A percentile compares a stretch with the other conserved stretches of the same genome.
phyloP scores from a whole-genome alignment of 78 protist species.

The Ministeria vibrans region DNA sequence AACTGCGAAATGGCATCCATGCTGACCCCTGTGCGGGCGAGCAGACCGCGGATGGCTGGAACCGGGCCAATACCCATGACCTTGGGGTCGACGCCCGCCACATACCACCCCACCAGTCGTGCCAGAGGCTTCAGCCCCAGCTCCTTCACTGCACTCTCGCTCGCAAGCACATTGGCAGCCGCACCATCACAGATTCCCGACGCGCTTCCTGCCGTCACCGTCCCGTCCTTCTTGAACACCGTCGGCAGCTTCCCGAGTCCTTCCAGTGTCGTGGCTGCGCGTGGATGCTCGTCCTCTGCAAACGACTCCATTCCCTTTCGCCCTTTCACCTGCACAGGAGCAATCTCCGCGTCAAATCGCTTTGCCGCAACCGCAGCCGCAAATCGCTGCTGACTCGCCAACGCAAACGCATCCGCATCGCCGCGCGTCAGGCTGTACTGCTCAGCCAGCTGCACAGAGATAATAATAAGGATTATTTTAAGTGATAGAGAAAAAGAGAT shows the following conservation, averaged over 20 bases:
- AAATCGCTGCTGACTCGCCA: slow-evolving; percentile 28
- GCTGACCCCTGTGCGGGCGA: slow-evolving; percentile 18
- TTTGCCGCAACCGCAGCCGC: slow-evolving; percentile 19
- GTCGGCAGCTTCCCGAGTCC: slow-evolving; percentile 33
- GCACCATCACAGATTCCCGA: slow-evolving; percentile 75
- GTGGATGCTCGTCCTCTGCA: slow-evolving; percentile 58
- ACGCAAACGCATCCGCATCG: slow-evolving; percentile 50
- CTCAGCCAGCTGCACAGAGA: slow-evolving; percentile 18
- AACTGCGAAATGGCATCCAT: slow-evolving; percentile 39
- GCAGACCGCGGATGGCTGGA: slow-evolving; percentile 24
- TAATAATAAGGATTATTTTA: no score
- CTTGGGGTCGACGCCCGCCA: slow-evolving; percentile 51
- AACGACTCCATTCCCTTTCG: slow-evolving; percentile 12
- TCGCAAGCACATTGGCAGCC: slow-evolving; percentile 46
- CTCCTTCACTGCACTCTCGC: slow-evolving; percentile 37
- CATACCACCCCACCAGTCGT: slow-evolving; percentile 22
- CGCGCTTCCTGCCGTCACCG: slow-evolving; percentile 63
- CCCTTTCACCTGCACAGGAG: slow-evolving; percentile 34
- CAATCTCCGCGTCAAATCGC: slow-evolving; percentile 42
- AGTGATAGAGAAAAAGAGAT: not conserved
- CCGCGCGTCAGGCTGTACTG: slow-evolving; percentile 40
- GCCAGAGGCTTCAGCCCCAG: slow-evolving; percentile 54
- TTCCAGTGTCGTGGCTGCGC: slow-evolving; percentile 21
- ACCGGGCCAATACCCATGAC: slow-evolving; percentile 60
- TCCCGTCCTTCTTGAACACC: slow-evolving; percentile 61